Evolutionary conservation across 768 basidiomycete genomes (phyloP), one percentile per base, ranked within the genome.

Genomic region (Kwoniella pini): DNA sequence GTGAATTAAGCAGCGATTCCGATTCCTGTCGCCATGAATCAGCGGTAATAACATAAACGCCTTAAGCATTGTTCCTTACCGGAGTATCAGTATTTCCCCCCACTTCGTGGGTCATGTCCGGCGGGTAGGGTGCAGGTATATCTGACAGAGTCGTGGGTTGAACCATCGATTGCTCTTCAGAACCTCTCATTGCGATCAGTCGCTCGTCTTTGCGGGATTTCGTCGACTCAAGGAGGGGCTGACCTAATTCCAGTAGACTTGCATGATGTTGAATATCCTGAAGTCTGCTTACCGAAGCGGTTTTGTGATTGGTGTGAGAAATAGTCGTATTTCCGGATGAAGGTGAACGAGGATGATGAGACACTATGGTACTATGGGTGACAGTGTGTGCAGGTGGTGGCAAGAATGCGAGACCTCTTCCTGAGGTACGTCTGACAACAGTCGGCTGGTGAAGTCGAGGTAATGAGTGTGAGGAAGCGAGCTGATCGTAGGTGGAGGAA

Each of bases 381-480:
- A 36, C 15, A n/a, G 42, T 40, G 21, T 63, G 59, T 3, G 60
- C 60, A 0, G 70, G 65, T 38, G 68, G 64, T 26, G 71, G 71
- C 0, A 72, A 38, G 39, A 69, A 72, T 12, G 63, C 55, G 3
- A 72, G 28, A 12, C 68, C 71, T 42, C 63, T 38, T 10, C 71
- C 71, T 6, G 71, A 69, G 1, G 57, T 50, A 4, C 57, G 42
- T 11, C 68, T 59, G 15, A 72, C 51, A 38, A 72, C 68, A 5
- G 71, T 72, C 4, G 71, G 71, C 43, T 72, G 71, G 54, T 72
- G 71, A 10, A 72, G n/a, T n/a, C 71, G 63, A 22, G 65, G 71
- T 15, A 69, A 50, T 10, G 65, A 67, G 17, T 48, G 52, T 13
- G 67, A 62, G 40, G 30, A 54, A 11, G 63, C 17, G 7, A 62